phyloP scores from a whole-genome alignment of 2,329 filamentous ascomycete genomes.

The Colletotrichum sp. region DNA sequence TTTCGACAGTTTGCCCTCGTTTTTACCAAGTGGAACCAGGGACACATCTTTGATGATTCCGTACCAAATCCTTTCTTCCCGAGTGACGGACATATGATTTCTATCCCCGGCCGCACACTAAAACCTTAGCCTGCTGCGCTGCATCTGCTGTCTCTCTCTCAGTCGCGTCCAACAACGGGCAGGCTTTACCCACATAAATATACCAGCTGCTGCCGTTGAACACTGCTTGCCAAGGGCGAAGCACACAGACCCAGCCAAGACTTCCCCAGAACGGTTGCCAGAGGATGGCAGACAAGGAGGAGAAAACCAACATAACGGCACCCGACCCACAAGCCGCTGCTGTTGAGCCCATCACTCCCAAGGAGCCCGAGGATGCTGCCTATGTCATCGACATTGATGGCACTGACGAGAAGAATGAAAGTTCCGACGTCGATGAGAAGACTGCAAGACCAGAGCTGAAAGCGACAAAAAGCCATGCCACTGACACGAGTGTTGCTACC shows the following conservation, averaged over 20 bases:
- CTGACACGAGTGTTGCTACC: conserved; percentile 55
- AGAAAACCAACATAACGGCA: conserved; percentile 26
- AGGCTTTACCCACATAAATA: not conserved
- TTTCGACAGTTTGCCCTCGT: not conserved
- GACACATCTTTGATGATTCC: not conserved
- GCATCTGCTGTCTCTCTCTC: not conserved
- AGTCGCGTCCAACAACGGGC: not conserved
- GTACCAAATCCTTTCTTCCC: not conserved
- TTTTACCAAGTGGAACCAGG: not conserved
- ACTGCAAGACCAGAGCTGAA: conserved; percentile 29
- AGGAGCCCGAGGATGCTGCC: conserved; percentile 5
- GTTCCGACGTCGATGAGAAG: conserved; percentile 13
- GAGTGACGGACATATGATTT: not conserved
- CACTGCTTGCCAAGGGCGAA: not conserved
- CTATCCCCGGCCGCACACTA: not conserved
- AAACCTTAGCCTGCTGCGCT: not conserved
- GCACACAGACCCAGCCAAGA: not conserved
- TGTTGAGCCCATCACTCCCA: conserved; percentile 26
- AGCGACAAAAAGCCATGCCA: conserved; percentile 57
- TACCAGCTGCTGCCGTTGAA: not conserved
- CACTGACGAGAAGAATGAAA: not conserved
- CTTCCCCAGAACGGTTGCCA: not conserved
- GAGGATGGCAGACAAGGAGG: conserved; percentile 29
- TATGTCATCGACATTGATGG: conserved; percentile 14
- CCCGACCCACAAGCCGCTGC: conserved; percentile 32